Percentiles rank a stretch among this genome's conserved stretches.
phyloP scores from a whole-genome alignment of 768 basidiomycete genomes.

The Dioszegia crocea region DNA sequence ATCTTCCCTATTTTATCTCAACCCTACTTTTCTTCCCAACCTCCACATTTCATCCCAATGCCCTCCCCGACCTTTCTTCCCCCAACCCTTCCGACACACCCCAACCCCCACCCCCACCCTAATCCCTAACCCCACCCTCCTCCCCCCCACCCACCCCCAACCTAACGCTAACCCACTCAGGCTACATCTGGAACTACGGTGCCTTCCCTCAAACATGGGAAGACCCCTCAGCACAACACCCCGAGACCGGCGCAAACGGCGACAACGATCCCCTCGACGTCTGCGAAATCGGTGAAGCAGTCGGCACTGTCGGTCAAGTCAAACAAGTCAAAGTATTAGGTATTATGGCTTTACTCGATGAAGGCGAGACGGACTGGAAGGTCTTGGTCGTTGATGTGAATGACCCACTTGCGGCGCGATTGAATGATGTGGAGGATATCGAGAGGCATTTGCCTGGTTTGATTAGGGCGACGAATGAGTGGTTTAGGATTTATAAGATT shows the following conservation, averaged over 20 bases:
- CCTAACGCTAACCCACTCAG: slow-evolving; percentile 13
- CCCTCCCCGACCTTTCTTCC: no score
- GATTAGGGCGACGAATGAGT: slow-evolving; percentile 95
- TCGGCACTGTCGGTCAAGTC: slow-evolving; percentile 93
- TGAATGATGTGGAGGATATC: slow-evolving; percentile 99
- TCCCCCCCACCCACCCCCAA: not conserved
- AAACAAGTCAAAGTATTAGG: slow-evolving; percentile 99
- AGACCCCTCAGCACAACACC: slow-evolving; percentile 76
- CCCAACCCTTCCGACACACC: no score
- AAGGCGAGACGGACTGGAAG: slow-evolving; percentile 99
- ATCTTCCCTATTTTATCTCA: no score
- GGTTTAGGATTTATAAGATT: slow-evolving; percentile 69
- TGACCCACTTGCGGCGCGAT: slow-evolving; percentile 90
- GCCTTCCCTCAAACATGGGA: slow-evolving; percentile 99
- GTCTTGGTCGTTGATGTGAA: slow-evolving; percentile 95
- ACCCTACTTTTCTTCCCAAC: no score
- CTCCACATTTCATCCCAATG: no score
- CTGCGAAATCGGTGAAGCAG: slow-evolving; percentile 98
- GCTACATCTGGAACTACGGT: slow-evolving; percentile 96
- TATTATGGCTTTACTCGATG: slow-evolving; percentile 98
- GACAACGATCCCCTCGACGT: slow-evolving; percentile 99
- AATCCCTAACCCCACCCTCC: no score
- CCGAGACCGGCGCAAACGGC: slow-evolving; percentile 97
- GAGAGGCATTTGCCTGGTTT: slow-evolving; percentile 96
- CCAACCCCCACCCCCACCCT: no score